These are phyloP conservation scores for Agaricus subrufescens DNA, from an alignment of 768 basidiomycete species.

Conservation along the genomic window DNA sequence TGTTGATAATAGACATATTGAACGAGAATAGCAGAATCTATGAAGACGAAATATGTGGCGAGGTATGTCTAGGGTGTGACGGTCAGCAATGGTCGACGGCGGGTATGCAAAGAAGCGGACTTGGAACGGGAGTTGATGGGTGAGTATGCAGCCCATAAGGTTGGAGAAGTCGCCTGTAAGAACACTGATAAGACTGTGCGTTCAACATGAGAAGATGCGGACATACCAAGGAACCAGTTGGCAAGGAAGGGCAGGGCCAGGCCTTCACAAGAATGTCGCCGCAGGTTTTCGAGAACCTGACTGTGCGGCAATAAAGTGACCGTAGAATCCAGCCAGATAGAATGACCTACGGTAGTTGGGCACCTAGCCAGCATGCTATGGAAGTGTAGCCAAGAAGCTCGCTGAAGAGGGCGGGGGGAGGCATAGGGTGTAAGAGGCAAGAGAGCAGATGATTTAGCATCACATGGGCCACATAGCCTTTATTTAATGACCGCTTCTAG, in stretches of 20 bases:
- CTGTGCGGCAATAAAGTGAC: conserved; percentile 32
- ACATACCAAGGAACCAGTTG: conserved; percentile 87
- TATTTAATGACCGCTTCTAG: not conserved
- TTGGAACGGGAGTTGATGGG: conserved; percentile 93
- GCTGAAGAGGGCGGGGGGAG: conserved; percentile 32
- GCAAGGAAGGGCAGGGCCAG: conserved; percentile 90
- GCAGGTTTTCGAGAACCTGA: conserved; percentile 79
- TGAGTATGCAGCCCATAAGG: conserved; percentile 85
- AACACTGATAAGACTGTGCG: not conserved
- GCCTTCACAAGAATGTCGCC: conserved; percentile 77
- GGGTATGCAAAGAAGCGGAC: conserved; percentile 35
- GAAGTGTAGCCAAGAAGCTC: conserved; percentile 67
- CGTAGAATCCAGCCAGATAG: conserved; percentile 1
- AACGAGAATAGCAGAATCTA: conserved; percentile 69
- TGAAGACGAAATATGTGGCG: conserved; percentile 83
- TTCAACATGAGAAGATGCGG: not conserved
- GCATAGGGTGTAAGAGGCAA: conserved; percentile 14
- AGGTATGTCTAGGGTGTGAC: conserved; percentile 67
- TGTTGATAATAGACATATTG: conserved; percentile 81
- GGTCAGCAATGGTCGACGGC: conserved; percentile 6
- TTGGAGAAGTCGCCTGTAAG: conserved; percentile 85
- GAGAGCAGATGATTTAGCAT: conserved; percentile 11
- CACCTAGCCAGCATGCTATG: conserved; percentile 78
- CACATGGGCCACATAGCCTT: not conserved
- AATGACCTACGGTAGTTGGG: conserved; percentile 78